phyloP scores from a whole-genome alignment of 2,329 filamentous ascomycete genomes.

The Aspergillus glaucus region DNA sequence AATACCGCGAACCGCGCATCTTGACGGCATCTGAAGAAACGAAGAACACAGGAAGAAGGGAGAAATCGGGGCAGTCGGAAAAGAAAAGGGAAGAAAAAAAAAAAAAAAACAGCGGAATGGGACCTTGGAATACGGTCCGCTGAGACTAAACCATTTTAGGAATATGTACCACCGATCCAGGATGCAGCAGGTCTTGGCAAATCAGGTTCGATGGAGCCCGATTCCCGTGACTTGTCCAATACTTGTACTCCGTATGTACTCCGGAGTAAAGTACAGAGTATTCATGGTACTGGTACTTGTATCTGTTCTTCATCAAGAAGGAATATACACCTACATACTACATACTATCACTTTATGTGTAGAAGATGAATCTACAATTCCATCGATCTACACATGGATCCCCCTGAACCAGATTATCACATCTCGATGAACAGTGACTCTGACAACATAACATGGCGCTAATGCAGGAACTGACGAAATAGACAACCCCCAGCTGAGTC shows the following conservation, averaged over 20 bases:
- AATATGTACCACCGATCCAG: not conserved
- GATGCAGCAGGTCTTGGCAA: not conserved
- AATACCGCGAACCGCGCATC: too few relatives aligned
- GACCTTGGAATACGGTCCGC: constrained; percentile 6
- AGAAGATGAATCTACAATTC: not conserved
- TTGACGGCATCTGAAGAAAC: too few relatives aligned
- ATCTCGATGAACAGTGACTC: too few relatives aligned
- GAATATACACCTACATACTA: too few relatives aligned
- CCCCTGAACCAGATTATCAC: not conserved
- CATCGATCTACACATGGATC: not conserved
- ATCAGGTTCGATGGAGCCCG: too few relatives aligned
- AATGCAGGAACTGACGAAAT: constrained; percentile 32
- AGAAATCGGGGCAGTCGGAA: not conserved
- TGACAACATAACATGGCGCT: constrained; percentile 17
- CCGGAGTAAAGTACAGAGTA: not conserved
- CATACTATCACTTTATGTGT: too few relatives aligned
- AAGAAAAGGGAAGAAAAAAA: not conserved
- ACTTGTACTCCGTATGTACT: not conserved
- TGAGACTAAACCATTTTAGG: constrained; percentile 2
- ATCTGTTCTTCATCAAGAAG: too few relatives aligned
- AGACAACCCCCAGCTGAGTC: too few relatives aligned
- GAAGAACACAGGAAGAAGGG: too few relatives aligned
- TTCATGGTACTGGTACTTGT: not conserved
- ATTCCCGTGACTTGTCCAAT: not conserved
- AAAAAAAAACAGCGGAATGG: not conserved